These are phyloP conservation scores for Aureobasidium sp. DNA, from an alignment of 2,329 filamentous ascomycete genomes.

Conservation along the genomic window DNA sequence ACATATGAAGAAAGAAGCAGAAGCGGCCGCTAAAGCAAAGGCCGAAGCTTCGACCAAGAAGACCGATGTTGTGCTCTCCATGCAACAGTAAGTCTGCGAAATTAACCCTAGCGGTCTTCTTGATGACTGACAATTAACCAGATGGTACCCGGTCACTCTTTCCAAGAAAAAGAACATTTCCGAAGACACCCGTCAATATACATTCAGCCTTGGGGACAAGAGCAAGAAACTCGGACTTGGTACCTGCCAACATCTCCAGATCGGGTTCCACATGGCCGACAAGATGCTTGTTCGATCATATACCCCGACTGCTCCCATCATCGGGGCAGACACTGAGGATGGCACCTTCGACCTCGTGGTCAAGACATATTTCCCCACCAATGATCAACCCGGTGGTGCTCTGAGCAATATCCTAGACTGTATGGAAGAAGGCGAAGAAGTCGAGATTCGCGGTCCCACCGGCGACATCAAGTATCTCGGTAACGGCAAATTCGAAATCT, in stretches of 20 bases:
- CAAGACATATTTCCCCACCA: slow-evolving; percentile 44
- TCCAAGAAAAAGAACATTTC: slow-evolving; percentile 31
- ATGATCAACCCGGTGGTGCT: slow-evolving; percentile 43
- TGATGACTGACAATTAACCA: slow-evolving; percentile 27
- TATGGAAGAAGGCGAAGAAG: slow-evolving; percentile 39
- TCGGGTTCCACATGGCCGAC: slow-evolving; percentile 46
- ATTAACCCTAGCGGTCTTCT: fast-evolving
- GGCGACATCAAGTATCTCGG: slow-evolving; percentile 44
- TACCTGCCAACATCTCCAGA: slow-evolving; percentile 45
- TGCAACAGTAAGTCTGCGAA: neutral
- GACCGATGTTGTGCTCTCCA: slow-evolving; percentile 23
- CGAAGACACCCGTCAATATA: slow-evolving; percentile 39
- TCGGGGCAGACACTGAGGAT: slow-evolving; percentile 18
- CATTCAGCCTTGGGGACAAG: slow-evolving; percentile 35
- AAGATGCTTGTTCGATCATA: slow-evolving; percentile 44
- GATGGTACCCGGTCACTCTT: slow-evolving; percentile 40
- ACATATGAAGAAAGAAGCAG: slow-evolving; percentile 38
- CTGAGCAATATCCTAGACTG: slow-evolving; percentile 46
- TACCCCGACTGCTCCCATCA: slow-evolving; percentile 41
- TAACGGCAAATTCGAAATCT: slow-evolving; percentile 38
- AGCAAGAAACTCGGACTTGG: slow-evolving; percentile 38
- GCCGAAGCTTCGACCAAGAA: slow-evolving; percentile 21
- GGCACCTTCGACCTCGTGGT: slow-evolving; percentile 42
- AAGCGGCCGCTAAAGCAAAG: slow-evolving; percentile 32
- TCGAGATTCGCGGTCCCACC: slow-evolving; percentile 45